A percentile compares a stretch with the other conserved stretches of the same genome.
Conservation (phyloP, 2,329 filamentous ascomycete species). For the Periconia macrospinosa region DNA sequence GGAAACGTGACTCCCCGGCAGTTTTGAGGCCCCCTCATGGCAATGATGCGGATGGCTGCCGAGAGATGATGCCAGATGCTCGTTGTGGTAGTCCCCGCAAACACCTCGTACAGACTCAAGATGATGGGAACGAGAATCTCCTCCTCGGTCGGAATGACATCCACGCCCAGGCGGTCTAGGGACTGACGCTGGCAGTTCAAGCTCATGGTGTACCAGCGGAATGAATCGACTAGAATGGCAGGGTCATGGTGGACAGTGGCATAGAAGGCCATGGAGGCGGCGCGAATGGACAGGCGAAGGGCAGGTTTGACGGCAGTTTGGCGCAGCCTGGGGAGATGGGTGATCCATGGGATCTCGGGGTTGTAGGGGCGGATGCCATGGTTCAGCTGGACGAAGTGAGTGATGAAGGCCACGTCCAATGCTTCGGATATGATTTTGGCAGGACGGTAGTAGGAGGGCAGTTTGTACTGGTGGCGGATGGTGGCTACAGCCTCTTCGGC, state of each 20-base stretch:
- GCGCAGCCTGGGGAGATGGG: slow-evolving; percentile 22
- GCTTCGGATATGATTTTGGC: slow-evolving; percentile 23
- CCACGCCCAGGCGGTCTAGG: slow-evolving; percentile 15
- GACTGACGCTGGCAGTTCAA: slow-evolving; percentile 28
- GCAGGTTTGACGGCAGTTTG: slow-evolving; percentile 23
- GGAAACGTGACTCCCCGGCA: slow-evolving; percentile 26
- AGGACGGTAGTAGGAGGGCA: slow-evolving; percentile 29
- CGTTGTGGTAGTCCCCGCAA: slow-evolving; percentile 29
- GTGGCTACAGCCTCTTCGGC: slow-evolving; percentile 23
- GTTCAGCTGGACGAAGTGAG: slow-evolving; percentile 35
- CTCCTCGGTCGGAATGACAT: slow-evolving; percentile 28
- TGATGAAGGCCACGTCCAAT: slow-evolving; percentile 31
- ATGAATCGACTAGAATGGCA: slow-evolving; percentile 33
- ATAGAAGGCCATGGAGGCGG: slow-evolving; percentile 37
- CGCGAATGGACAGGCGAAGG: slow-evolving; percentile 32
- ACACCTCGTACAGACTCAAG: slow-evolving; percentile 32
- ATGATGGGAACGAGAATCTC: slow-evolving; percentile 35
- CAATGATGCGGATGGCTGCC: slow-evolving; percentile 32
- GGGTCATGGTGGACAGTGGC: slow-evolving; percentile 32
- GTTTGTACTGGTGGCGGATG: slow-evolving; percentile 26
- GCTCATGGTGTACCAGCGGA: slow-evolving; percentile 36
- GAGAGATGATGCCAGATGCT: slow-evolving; percentile 33
- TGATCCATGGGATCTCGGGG: slow-evolving; percentile 30
- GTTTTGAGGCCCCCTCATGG: slow-evolving; percentile 32
- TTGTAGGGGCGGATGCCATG: slow-evolving; percentile 17